Percentiles rank a stretch among this genome's conserved stretches.
Conservation (phyloP, 352 stramenopile species). For the Phytophthora litchii region DNA sequence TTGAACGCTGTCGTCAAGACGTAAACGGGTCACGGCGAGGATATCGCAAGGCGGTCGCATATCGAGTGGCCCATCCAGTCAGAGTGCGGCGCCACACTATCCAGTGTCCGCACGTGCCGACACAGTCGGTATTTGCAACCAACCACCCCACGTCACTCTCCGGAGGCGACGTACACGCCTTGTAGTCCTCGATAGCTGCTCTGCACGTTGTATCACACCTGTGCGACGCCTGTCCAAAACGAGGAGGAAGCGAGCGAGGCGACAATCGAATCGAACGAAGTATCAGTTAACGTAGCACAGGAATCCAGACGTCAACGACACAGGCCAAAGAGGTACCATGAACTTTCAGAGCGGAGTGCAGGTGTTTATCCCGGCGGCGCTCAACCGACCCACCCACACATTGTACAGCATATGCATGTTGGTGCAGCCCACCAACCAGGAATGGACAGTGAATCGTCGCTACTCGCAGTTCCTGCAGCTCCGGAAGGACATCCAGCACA, state of each 20-base stretch:
- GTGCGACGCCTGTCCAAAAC: constrained; percentile 20
- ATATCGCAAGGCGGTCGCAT: constrained; percentile 18
- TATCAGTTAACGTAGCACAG: constrained; percentile 26
- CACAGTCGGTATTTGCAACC: constrained; percentile 40
- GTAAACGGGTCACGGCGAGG: constrained; percentile 23
- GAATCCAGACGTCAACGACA: background rate
- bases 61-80: constrained; percentile 20
- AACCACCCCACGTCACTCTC: constrained; percentile 35
- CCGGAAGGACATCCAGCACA: constrained; percentile 64
- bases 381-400: constrained; percentile 84
- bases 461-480: constrained; percentile 89
- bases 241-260: constrained; percentile 4
- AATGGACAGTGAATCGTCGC: constrained; percentile 86
- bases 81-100: constrained; percentile 19
- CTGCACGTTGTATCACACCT: constrained; percentile 26
- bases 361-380: constrained; percentile 81
- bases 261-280: constrained; percentile 4
- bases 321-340: constrained; percentile 5
- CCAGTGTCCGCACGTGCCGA: constrained; percentile 22
- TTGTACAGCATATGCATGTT: constrained; percentile 86
- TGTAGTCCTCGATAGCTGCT: constrained; percentile 8
- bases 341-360: constrained; percentile 65
- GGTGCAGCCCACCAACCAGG: constrained; percentile 77
- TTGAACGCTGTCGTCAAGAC: constrained; percentile 29
- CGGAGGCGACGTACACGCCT: constrained; percentile 33